These are phyloP conservation scores for Rhododendron henanense DNA, from an alignment of 148 eudicot species.

Conservation along the genomic window DNA sequence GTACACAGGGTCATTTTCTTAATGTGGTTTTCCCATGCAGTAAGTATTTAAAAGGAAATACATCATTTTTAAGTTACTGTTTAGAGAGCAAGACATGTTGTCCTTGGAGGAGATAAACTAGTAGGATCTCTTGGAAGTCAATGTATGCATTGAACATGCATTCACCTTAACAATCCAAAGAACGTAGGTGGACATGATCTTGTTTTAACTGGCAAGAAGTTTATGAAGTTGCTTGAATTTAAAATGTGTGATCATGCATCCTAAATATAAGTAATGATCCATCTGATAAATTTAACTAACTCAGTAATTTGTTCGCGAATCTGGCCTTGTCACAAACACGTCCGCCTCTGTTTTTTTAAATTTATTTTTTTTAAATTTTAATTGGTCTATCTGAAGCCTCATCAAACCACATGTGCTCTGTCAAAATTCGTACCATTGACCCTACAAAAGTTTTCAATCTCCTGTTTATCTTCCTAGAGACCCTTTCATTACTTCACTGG, in stretches of 20 bases:
- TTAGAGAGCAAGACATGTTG: neutral
- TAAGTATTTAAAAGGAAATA: neutral
- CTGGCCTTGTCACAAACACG: no score
- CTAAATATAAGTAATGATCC: neutral
- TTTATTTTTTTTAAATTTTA: no score
- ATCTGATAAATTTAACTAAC: neutral
- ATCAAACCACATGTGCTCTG: neutral
- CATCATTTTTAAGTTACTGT: neutral
- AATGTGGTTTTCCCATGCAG: no score
- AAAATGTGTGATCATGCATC: neutral
- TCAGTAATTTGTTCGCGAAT: neutral
- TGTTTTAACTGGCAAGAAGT: neutral
- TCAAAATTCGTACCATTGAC: neutral
- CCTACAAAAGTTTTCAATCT: neutral
- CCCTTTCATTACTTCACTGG: neutral
- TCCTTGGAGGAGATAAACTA: neutral
- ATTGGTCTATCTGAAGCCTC: neutral
- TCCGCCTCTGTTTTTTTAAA: neutral
- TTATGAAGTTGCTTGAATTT: neutral
- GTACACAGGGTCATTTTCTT: neutral
- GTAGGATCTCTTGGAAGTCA: neutral
- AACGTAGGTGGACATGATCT: neutral
- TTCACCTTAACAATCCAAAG: neutral
- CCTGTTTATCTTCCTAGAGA: neutral
- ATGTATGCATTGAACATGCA: neutral